These are phyloP conservation scores for Leccinum boreale DNA, from an alignment of 768 basidiomycete species.

Conservation along the genomic window DNA sequence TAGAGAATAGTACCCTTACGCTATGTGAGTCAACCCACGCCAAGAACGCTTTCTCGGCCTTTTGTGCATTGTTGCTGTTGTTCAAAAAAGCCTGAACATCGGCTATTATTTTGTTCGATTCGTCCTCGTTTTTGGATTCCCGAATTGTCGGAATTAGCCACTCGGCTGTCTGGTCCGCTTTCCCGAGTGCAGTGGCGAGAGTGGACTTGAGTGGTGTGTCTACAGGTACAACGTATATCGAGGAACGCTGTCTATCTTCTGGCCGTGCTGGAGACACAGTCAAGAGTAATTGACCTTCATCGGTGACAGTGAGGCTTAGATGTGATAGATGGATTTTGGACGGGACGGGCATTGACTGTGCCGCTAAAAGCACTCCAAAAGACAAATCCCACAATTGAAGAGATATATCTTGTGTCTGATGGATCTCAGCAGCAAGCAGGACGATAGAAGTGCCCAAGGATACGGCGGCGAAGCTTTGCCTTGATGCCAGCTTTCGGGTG, in stretches of 20 bases:
- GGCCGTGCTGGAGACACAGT: constrained; percentile 35
- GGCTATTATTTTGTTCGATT: constrained; percentile 33
- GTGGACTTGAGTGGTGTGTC: constrained; percentile 52
- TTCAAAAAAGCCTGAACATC: constrained; percentile 39
- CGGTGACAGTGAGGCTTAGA: constrained; percentile 31
- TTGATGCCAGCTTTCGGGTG: constrained; percentile 6
- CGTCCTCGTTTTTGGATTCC: constrained; percentile 16
- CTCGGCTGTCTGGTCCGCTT: constrained; percentile 37
- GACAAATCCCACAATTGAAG: constrained; percentile 69
- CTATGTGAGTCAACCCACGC: constrained; percentile 50
- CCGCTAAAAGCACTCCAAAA: constrained; percentile 61
- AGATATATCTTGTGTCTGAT: constrained; percentile 38
- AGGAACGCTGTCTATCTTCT: constrained; percentile 37
- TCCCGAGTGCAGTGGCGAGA: constrained; percentile 62
- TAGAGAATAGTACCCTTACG: constrained; percentile 1
- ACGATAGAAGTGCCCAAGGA: constrained; percentile 57
- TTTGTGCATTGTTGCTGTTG: constrained; percentile 41
- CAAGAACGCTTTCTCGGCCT: constrained; percentile 58
- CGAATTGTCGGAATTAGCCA: constrained; percentile 40
- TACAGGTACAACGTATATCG: constrained; percentile 58
- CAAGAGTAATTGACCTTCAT: constrained; percentile 50
- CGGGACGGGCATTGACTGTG: constrained; percentile 50
- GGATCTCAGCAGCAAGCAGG: constrained; percentile 46
- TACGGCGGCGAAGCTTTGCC: constrained; percentile 35
- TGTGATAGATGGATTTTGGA: constrained; percentile 34